Evolutionary conservation across 179 eudicot species (phyloP).

Genomic region (Spinacia oleracea): DNA sequence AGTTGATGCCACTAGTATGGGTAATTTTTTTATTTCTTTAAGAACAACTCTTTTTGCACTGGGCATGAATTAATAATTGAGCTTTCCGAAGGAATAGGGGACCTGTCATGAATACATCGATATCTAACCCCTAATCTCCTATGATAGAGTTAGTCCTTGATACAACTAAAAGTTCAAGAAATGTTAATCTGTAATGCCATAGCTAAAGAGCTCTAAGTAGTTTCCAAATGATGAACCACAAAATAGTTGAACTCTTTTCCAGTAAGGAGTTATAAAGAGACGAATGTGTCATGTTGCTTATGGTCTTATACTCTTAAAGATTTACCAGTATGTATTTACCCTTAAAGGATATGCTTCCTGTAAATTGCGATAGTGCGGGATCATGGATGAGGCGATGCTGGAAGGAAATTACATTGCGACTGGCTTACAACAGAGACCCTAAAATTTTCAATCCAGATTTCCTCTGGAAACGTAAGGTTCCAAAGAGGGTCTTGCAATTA

Average conservation of each 20-base stretch:
- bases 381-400: not conserved
- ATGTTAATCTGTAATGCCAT: not conserved
- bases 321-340: not conserved
- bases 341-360: not conserved
- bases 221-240: not conserved
- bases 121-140: not conserved
- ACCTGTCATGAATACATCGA: not conserved
- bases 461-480: not conserved
- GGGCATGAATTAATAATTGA: not conserved
- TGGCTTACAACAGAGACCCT: not conserved
- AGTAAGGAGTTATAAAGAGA: not conserved
- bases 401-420: not conserved
- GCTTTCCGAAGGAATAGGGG: not conserved
- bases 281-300: not conserved
- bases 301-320: not conserved
- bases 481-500: not conserved
- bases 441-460: not conserved
- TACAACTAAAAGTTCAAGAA: not conserved
- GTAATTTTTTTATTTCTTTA: constrained; percentile 36
- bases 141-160: not conserved
- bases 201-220: not conserved
- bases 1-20: constrained; percentile 38
- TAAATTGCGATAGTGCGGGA: not conserved
- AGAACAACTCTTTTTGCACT: not conserved
- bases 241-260: not conserved